phyloP scores from a whole-genome alignment of 352 stramenopile species.

The Globisporangium ultimum region DNA sequence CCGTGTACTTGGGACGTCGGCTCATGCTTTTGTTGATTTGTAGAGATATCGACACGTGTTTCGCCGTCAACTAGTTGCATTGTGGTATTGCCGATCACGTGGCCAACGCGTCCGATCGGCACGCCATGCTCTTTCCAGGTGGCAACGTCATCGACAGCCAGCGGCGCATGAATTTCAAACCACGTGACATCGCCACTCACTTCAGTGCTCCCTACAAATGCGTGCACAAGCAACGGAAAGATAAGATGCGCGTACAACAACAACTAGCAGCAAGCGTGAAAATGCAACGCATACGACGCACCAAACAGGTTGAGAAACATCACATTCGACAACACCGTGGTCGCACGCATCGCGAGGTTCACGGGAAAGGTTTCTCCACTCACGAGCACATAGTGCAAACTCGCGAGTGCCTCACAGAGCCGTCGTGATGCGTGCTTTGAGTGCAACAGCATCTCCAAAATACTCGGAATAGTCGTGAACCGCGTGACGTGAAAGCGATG shows the following conservation, averaged over 20 bases:
- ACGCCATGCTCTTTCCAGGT: slow-evolving; percentile 36
- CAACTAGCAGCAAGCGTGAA: not conserved
- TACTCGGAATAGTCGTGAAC: slow-evolving; percentile 48
- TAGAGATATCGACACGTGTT: slow-evolving; percentile 14
- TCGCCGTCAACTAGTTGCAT: slow-evolving; percentile 21
- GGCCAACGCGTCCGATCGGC: slow-evolving; percentile 30
- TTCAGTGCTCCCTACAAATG: slow-evolving; percentile 63
- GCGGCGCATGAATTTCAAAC: slow-evolving; percentile 26
- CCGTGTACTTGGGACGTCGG: slow-evolving; percentile 9
- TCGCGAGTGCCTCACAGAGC: slow-evolving; percentile 7
- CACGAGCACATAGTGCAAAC: slow-evolving; percentile 37
- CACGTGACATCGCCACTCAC: slow-evolving; percentile 58
- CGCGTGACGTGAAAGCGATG: slow-evolving; percentile 24
- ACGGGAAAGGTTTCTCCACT: slow-evolving; percentile 46
- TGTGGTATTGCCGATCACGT: slow-evolving; percentile 22
- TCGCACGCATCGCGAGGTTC: slow-evolving; percentile 20
- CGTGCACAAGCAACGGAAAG: no score
- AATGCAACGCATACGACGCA: slow-evolving; percentile 9
- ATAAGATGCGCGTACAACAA: not conserved
- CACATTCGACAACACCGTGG: slow-evolving; percentile 18
- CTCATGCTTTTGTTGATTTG: not conserved
- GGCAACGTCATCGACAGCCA: slow-evolving; percentile 12
- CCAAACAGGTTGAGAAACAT: slow-evolving; percentile 61
- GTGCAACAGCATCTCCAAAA: slow-evolving; percentile 41
- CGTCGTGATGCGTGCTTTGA: slow-evolving; percentile 8